These are phyloP conservation scores for Fusarium compactum DNA, from an alignment of 2,329 filamentous ascomycete genomes.

Conservation along the genomic window DNA sequence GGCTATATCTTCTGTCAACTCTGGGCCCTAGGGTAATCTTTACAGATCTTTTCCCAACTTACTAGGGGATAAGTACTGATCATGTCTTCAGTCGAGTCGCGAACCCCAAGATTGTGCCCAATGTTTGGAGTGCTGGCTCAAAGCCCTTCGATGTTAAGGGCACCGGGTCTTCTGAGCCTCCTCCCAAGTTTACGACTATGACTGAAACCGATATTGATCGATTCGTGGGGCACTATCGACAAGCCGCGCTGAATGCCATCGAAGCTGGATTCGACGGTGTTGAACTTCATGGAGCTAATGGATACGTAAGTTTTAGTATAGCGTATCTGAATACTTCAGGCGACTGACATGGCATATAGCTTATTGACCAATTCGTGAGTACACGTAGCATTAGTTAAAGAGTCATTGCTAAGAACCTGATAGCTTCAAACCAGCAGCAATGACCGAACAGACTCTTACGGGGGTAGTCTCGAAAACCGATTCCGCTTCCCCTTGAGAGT, in stretches of 20 bases:
- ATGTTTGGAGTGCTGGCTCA: constrained; percentile 39
- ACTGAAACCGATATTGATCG: constrained; percentile 72
- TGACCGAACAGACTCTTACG: constrained; percentile 64
- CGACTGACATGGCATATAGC: constrained; percentile 27
- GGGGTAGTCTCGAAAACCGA: constrained; percentile 66
- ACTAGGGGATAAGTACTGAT: background rate
- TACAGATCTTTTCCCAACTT: constrained; percentile 55
- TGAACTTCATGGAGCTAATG: constrained; percentile 70
- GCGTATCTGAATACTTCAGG: background rate
- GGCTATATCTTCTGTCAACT: constrained; percentile 73
- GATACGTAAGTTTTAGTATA: constrained; percentile 60
- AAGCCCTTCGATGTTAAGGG: constrained; percentile 20
- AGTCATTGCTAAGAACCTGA: background rate
- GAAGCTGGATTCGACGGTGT: constrained; percentile 78
- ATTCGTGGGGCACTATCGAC: constrained; percentile 70
- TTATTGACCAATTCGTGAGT: constrained; percentile 68
- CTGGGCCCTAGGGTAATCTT: constrained; percentile 70
- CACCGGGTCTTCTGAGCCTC: constrained; percentile 16
- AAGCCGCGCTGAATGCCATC: constrained; percentile 66
- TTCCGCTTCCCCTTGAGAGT: constrained; percentile 64
- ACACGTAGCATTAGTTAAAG: accelerated
- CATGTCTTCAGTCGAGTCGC: constrained; percentile 31
- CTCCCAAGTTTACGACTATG: constrained; percentile 62
- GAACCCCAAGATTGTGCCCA: constrained; percentile 32
- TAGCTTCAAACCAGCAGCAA: constrained; percentile 60